phyloP scores from a whole-genome alignment of 768 basidiomycete genomes.

The Pisolithus albus region DNA sequence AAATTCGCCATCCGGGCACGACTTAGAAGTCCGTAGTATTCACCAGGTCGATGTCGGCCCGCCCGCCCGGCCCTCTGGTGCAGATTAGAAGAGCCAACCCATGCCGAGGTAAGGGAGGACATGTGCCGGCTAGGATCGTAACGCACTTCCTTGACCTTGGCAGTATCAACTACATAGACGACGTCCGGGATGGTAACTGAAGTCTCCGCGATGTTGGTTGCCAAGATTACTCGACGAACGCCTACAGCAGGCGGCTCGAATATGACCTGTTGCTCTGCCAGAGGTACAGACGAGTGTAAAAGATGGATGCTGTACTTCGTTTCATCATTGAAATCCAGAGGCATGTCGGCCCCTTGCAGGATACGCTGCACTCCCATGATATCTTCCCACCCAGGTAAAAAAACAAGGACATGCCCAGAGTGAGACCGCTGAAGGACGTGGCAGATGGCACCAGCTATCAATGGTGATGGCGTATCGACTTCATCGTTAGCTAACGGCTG shows the following conservation, averaged over 20 bases:
- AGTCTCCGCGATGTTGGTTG: conserved; percentile 95
- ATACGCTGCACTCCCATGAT: conserved; percentile 66
- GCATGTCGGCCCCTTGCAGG: conserved; percentile 47
- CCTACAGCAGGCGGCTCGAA: conserved; percentile 77
- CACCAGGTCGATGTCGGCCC: conserved; percentile 83
- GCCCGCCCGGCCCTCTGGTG: conserved; percentile 91
- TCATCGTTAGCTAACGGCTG: conserved; percentile 37
- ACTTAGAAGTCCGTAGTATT: conserved; percentile 83
- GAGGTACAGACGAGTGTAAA: conserved; percentile 84
- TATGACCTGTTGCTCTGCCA: conserved; percentile 82
- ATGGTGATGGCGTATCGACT: conserved; percentile 70
- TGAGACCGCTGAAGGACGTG: conserved; percentile 68
- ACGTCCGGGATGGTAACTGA: conserved; percentile 94
- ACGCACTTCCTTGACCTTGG: conserved; percentile 78
- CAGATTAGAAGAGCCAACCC: conserved; percentile 86
- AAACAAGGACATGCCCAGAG: conserved; percentile 85
- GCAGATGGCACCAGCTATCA: conserved; percentile 75
- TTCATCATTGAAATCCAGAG: conserved; percentile 54
- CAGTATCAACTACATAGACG: conserved; percentile 89
- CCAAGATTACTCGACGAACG: conserved; percentile 80
- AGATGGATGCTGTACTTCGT: conserved; percentile 64
- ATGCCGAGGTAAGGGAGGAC: conserved; percentile 82
- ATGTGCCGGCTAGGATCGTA: conserved; percentile 88
- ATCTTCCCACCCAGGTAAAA: conserved; percentile 92
- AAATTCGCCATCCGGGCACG: conserved; percentile 52